Conservation (phyloP, 495 filamentous ascomycete genomes). For the Xylaria sp. region DNA sequence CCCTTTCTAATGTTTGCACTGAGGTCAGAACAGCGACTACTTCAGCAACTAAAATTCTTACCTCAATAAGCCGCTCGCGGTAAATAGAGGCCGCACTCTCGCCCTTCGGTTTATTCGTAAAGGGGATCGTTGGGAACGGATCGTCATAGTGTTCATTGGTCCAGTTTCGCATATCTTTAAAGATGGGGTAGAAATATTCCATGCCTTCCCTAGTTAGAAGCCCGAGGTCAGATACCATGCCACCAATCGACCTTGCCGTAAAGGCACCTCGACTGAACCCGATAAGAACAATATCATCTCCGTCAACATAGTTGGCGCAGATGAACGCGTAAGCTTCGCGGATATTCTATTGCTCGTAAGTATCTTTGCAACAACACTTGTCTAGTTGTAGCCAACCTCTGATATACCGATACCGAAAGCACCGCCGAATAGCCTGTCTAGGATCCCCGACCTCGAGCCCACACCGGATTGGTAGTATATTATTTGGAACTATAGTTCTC, state of each 20-base stretch:
- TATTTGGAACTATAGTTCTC: constrained; percentile 40
- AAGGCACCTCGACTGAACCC: constrained; percentile 80
- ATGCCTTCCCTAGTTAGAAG: constrained; percentile 69
- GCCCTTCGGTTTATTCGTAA: constrained; percentile 63
- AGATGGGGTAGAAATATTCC: constrained; percentile 69
- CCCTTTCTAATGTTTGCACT: constrained; percentile 38
- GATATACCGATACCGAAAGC: constrained; percentile 57
- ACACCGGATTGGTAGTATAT: constrained; percentile 61
- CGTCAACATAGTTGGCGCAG: constrained; percentile 68
- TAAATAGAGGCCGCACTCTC: constrained; percentile 43
- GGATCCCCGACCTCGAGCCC: constrained; percentile 52
- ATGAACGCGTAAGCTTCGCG: constrained; percentile 72
- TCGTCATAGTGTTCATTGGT: constrained; percentile 59
- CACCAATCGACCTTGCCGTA: constrained; percentile 69
- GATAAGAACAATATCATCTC: constrained; percentile 73
- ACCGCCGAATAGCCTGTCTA: constrained; percentile 57
- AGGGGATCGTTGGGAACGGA: constrained; percentile 63
- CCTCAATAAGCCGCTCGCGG: constrained; percentile 44
- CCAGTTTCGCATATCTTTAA: constrained; percentile 67
- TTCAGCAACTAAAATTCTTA: constrained; percentile 15
- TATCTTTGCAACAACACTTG: constrained; percentile 14
- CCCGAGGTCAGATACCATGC: constrained; percentile 66
- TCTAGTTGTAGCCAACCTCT: constrained; percentile 41
- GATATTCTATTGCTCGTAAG: constrained; percentile 57
- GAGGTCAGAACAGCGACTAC: constrained; percentile 41